phyloP scores from a whole-genome alignment of 495 filamentous ascomycete genomes.

The Xanthoparmelia taractica region DNA sequence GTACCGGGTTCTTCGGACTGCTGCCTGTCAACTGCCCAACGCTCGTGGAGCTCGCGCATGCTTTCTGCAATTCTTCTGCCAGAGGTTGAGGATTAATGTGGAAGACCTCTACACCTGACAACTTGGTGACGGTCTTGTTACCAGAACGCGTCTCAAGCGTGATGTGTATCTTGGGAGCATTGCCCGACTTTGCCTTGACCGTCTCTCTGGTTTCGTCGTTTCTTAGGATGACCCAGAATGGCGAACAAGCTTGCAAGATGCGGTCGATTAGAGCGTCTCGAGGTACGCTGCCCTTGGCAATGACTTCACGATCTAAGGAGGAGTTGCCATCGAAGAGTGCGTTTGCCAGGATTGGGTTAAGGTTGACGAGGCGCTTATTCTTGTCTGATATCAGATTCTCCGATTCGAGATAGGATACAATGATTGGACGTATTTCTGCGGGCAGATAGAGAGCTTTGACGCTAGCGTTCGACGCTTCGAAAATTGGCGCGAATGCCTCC shows the following conservation, averaged over 20 bases:
- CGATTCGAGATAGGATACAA: conserved; percentile 44
- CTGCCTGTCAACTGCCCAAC: conserved; percentile 53
- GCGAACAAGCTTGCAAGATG: conserved; percentile 43
- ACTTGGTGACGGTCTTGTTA: conserved; percentile 60
- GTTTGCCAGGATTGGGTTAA: conserved; percentile 58
- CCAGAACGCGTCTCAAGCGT: conserved; percentile 58
- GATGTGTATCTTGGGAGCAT: conserved; percentile 52
- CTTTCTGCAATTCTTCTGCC: conserved; percentile 63
- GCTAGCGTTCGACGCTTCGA: conserved; percentile 41
- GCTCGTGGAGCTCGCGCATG: conserved; percentile 63
- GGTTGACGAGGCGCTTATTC: conserved; percentile 57
- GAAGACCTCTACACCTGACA: conserved; percentile 56
- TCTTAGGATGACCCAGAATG: conserved; percentile 53
- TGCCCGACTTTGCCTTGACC: conserved; percentile 57
- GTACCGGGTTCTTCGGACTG: conserved; percentile 52
- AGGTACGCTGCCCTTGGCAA: conserved; percentile 52
- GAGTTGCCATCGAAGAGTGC: conserved; percentile 46
- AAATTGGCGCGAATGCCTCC: conserved; percentile 47
- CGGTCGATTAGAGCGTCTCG: conserved; percentile 58
- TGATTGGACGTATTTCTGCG: conserved; percentile 46
- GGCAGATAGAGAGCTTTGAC: conserved; percentile 34
- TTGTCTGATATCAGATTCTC: conserved; percentile 42
- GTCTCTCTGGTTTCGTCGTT: conserved; percentile 42
- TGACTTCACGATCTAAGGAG: conserved; percentile 47
- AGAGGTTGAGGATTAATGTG: conserved; percentile 52